Evolutionary conservation across 2,329 filamentous ascomycete species (phyloP).

Genomic region (Aspergillus sp.): DNA sequence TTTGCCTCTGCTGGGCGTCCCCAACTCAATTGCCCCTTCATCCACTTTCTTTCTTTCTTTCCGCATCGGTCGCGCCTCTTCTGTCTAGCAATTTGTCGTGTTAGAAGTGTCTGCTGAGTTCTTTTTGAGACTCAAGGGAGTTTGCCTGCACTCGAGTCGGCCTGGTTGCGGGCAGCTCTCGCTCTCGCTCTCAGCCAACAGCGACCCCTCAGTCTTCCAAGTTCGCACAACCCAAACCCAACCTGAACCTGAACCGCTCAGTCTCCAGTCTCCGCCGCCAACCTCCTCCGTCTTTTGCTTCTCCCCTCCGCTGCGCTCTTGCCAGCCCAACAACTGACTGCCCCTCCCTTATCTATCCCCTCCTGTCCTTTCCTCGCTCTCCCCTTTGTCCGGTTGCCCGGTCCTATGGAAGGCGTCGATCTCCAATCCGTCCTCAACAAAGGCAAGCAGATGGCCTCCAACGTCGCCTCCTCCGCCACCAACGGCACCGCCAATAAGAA

Average conservation of each 20-base stretch:
- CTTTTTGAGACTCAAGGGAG: not conserved
- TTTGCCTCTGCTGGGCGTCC: slow-evolving; percentile 5
- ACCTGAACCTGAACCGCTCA: too few species aligned
- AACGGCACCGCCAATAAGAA: slow-evolving; percentile 63
- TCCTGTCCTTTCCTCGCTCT: slow-evolving; percentile 8
- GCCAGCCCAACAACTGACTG: slow-evolving; percentile 6
- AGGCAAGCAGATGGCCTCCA: slow-evolving; percentile 61
- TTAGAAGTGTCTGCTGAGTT: not conserved
- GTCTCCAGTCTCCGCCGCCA: slow-evolving; percentile 2
- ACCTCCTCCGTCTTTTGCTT: slow-evolving; percentile 5
- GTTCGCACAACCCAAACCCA: slow-evolving; percentile 10
- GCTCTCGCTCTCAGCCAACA: not conserved
- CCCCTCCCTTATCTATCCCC: slow-evolving; percentile 1
- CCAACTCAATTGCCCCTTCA: slow-evolving; percentile 2
- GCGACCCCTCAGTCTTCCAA: slow-evolving; percentile 12
- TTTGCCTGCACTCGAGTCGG: not conserved
- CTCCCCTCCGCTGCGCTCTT: not conserved
- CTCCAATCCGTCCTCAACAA: slow-evolving; percentile 66
- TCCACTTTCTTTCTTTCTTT: not conserved
- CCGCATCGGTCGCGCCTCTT: not conserved
- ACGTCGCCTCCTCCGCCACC: slow-evolving; percentile 43
- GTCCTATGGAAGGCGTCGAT: slow-evolving; percentile 63
- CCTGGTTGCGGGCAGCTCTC: slow-evolving; percentile 10
- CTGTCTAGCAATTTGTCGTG: not conserved
- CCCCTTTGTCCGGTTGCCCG: slow-evolving; percentile 11